Conservation (phyloP, 257 asterid species). For the Ehretia macrophylla region DNA sequence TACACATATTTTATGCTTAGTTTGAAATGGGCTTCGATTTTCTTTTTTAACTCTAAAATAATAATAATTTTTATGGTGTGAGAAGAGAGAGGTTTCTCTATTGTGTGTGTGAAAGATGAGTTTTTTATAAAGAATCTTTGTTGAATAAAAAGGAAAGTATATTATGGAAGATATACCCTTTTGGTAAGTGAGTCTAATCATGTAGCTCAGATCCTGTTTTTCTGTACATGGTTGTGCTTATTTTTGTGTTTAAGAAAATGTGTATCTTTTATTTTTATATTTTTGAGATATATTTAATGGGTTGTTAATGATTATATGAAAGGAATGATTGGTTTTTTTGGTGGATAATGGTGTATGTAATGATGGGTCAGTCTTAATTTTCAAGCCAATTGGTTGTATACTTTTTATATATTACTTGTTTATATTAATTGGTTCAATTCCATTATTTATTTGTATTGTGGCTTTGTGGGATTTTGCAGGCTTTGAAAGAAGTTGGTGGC, state of each 20-base stretch:
- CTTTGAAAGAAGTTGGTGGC: constrained; percentile 48
- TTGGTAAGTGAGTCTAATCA: constrained; percentile 32
- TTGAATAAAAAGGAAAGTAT: constrained; percentile 16
- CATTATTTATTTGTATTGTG: constrained; percentile 15
- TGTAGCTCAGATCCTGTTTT: too few relatives aligned
- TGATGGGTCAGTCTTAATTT: constrained; percentile 46
- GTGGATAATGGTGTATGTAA: constrained; percentile 35
- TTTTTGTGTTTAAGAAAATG: constrained; percentile 1
- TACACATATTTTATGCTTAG: constrained; percentile 1
- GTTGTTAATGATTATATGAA: constrained; percentile 8
- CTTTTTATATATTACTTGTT: constrained; percentile 22
- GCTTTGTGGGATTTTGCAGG: constrained; percentile 33
- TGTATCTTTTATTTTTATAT: neutral
- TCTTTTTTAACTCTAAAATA: neutral
- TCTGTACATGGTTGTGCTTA: neutral
- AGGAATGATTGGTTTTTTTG: constrained; percentile 36
- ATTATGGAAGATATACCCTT: constrained; percentile 27
- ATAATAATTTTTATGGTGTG: too few relatives aligned
- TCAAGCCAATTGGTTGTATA: constrained; percentile 34
- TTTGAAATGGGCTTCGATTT: constrained; percentile 24
- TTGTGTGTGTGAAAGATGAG: constrained; percentile 12
- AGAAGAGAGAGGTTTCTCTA: too few relatives aligned
- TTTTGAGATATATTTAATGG: constrained; percentile 3
- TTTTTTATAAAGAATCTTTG: constrained; percentile 6
- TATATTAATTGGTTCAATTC: neutral